Conservation (phyloP, 179 eudicot genomes). For the Pouteria campechiana region DNA sequence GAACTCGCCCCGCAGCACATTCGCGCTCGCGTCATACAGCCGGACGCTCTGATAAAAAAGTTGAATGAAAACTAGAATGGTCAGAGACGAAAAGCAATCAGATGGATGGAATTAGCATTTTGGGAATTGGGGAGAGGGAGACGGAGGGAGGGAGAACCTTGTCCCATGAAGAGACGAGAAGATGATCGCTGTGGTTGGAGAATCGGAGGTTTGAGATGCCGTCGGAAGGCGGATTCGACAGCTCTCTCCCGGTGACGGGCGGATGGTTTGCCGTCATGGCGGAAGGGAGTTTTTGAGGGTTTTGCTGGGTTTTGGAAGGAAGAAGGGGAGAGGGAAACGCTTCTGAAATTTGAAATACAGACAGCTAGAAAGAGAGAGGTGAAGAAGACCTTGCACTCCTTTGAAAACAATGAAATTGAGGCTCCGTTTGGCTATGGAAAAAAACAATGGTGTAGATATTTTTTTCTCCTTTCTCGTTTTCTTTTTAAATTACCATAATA, state of each 20-base stretch:
- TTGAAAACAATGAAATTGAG: too few species aligned
- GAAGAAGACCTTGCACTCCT: background rate
- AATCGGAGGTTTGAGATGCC: constrained; percentile 82
- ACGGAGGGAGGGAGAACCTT: constrained; percentile 23
- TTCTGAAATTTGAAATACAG: background rate
- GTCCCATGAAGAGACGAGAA: constrained; percentile 97
- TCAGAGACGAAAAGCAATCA: background rate
- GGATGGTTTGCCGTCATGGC: constrained; percentile 61
- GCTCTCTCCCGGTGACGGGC: constrained; percentile 57
- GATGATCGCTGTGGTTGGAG: constrained; percentile 80
- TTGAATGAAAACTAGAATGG: background rate
- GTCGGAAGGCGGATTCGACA: constrained; percentile 73
- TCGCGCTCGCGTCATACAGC: constrained; percentile 76
- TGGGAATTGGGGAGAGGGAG: background rate
- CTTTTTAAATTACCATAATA: too few species aligned
- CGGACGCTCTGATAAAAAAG: constrained; percentile 52
- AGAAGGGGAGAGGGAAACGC: background rate
- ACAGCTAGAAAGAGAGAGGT: background rate
- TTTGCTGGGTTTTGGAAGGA: background rate
- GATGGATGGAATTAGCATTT: background rate
- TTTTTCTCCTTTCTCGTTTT: too few species aligned
- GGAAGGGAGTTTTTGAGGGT: background rate
- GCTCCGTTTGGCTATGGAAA: too few species aligned
- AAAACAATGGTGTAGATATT: too few species aligned
- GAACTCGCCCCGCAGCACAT: constrained; percentile 79